phyloP scores from a whole-genome alignment of 495 filamentous ascomycete species.

The Xanthoparmelia taractica region DNA sequence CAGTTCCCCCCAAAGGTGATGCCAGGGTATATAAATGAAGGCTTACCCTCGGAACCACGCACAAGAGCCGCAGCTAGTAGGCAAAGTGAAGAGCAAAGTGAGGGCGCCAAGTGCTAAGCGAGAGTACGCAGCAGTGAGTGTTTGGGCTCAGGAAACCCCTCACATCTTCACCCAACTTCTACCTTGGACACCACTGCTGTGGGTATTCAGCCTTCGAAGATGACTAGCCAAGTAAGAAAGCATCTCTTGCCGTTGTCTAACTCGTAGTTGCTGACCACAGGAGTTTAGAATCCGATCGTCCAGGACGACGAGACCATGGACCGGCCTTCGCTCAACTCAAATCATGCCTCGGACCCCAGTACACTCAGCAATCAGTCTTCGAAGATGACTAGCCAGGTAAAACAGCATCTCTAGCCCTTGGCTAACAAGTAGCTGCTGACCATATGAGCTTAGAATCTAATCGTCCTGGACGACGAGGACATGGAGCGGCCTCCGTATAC shows the following conservation, averaged over 20 bases:
- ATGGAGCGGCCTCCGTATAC: not conserved
- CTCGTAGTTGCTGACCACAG: not conserved
- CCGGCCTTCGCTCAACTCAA: too few species aligned
- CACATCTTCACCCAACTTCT: not conserved
- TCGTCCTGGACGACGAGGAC: not conserved
- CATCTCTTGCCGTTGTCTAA: not conserved
- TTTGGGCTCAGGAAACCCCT: not conserved
- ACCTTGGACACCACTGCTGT: not conserved
- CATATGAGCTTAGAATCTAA: not conserved
- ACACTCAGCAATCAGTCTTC: not conserved
- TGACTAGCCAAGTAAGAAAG: not conserved
- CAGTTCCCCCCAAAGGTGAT: not conserved
- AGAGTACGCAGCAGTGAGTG: not conserved
- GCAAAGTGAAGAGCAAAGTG: not conserved
- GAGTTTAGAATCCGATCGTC: not conserved
- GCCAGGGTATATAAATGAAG: not conserved
- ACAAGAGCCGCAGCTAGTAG: not conserved
- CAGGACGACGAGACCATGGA: not conserved
- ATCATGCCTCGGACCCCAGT: not conserved
- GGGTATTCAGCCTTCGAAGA: not conserved
- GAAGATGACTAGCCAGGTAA: not conserved
- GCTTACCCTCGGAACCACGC: not conserved
- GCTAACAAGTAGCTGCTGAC: not conserved
- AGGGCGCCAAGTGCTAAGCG: not conserved
- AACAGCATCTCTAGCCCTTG: not conserved